phyloP scores from a whole-genome alignment of 257 asterid species.

The Lavandula angustifolia region DNA sequence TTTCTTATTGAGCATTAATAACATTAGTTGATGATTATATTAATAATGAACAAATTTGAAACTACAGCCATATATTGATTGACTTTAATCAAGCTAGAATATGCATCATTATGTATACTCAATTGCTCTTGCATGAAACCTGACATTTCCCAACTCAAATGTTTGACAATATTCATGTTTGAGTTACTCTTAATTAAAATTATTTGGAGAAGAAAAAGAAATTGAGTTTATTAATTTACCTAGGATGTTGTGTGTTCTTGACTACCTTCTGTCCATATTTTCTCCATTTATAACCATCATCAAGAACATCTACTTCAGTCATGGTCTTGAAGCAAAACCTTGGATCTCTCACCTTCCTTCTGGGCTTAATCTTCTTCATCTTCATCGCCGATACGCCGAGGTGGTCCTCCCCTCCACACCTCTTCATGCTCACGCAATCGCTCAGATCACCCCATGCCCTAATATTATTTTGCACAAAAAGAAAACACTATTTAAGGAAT shows the following conservation, averaged over 20 bases:
- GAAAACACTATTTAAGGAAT: no score
- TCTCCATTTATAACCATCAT: slow-evolving; percentile 98
- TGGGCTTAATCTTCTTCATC: slow-evolving; percentile 75
- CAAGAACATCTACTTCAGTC: slow-evolving; percentile 90
- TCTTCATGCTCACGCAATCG: slow-evolving; percentile 56
- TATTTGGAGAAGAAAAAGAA: no score
- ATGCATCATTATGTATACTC: slow-evolving; percentile 9
- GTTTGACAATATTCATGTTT: no score
- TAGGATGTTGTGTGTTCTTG: slow-evolving; percentile 94
- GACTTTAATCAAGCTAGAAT: slow-evolving; percentile 11
- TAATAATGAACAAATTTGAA: slow-evolving; percentile 1
- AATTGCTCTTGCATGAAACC: slow-evolving; percentile 30
- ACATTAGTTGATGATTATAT: neutral
- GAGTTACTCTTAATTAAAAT: no score
- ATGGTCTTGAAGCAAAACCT: slow-evolving; percentile 93
- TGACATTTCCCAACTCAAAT: slow-evolving; percentile 2
- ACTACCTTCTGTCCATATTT: slow-evolving; percentile 97
- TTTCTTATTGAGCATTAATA: slow-evolving; percentile 24
- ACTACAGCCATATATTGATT: neutral
- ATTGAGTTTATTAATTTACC: slow-evolving; percentile 42
- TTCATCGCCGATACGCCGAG: slow-evolving; percentile 61
- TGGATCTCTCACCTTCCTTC: slow-evolving; percentile 92
- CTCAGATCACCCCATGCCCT: slow-evolving; percentile 76
- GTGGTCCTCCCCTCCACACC: slow-evolving; percentile 47
- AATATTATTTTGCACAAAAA: neutral